A percentile compares a stretch with the other conserved stretches of the same genome.
Evolutionary conservation across 164 flowering plant species (phyloP).

Genomic region (Saururus chinensis): DNA sequence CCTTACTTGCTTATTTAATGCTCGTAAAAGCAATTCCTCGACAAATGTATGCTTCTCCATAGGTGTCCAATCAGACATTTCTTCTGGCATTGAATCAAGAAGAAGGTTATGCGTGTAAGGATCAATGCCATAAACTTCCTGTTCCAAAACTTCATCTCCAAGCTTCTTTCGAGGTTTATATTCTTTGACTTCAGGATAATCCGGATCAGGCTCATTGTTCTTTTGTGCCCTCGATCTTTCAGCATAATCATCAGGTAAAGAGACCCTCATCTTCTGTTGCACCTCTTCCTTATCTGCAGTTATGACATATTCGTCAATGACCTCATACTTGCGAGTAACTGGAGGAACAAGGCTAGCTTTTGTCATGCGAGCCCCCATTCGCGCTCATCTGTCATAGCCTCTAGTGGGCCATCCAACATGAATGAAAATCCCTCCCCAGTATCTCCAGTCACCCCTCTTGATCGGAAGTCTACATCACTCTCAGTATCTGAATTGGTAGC

Average conservation of each 20-base stretch:
- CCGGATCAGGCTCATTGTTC: conserved; percentile 87
- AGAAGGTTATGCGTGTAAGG: conserved; percentile 96
- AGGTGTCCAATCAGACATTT: conserved; percentile 54
- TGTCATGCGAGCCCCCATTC: conserved; percentile 99
- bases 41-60: conserved; percentile 73
- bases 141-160: conserved; percentile 90
- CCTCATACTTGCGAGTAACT: conserved; percentile 95
- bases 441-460: conserved; percentile 33
- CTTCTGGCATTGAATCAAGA: conserved; percentile 97
- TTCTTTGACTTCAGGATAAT: conserved; percentile 94
- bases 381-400: conserved; percentile 63
- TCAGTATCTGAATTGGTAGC: conserved; percentile 67
- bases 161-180: conserved; percentile 84
- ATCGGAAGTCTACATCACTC: conserved; percentile 49
- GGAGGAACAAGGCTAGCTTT: conserved; percentile 98
- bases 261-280: conserved; percentile 80
- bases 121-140: conserved; percentile 98
- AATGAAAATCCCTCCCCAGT: conserved; percentile 32
- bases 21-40: conserved; percentile 69
- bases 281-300: conserved; percentile 91
- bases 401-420: conserved; percentile 44
- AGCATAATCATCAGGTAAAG: conserved; percentile 88
- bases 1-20: conserved; percentile 71
- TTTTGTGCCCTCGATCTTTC: conserved; percentile 81
- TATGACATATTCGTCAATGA: conserved; percentile 80